These are phyloP conservation scores for Dinochytrium kinnereticum DNA, from an alignment of 371 early-diverging fungal genomes.

Conservation along the genomic window DNA sequence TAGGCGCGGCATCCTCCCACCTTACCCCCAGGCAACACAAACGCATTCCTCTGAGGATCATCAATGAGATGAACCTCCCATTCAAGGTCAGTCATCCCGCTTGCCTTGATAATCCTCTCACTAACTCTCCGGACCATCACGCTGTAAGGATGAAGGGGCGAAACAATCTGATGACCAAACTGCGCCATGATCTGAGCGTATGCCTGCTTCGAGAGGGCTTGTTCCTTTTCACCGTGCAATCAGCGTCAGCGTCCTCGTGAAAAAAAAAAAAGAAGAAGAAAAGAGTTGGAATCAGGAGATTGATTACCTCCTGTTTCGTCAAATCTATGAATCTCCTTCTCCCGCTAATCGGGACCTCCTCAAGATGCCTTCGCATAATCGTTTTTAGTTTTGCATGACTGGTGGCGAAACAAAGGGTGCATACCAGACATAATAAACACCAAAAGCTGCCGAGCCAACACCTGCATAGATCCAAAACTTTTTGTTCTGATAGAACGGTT, in stretches of 20 bases:
- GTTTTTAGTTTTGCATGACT: neutral
- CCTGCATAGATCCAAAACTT: conserved; percentile 26
- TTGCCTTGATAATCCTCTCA: conserved; percentile 61
- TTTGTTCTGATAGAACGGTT: conserved; percentile 30
- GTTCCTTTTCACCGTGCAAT: conserved; percentile 19
- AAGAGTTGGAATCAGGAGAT: conserved; percentile 1
- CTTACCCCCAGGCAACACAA: conserved; percentile 89
- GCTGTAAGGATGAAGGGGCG: conserved; percentile 63
- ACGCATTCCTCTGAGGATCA: conserved; percentile 83
- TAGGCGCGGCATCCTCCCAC: conserved; percentile 39
- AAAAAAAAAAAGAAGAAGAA: neutral
- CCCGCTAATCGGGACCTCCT: conserved; percentile 42
- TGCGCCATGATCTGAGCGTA: conserved; percentile 70
- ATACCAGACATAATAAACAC: conserved; percentile 40
- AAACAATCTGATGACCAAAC: conserved; percentile 65
- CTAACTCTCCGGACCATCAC: conserved; percentile 69
- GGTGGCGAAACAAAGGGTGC: neutral
- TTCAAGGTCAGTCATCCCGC: conserved; percentile 46
- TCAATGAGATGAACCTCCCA: conserved; percentile 71
- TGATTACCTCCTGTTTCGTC: conserved; percentile 21
- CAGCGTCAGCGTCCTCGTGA: neutral
- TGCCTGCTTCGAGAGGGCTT: conserved; percentile 51
- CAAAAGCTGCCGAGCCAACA: conserved; percentile 22
- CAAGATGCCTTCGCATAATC: conserved; percentile 33
- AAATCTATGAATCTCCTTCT: conserved; percentile 44